Conservation (phyloP, 1,139 yeast genomes). For the Geotrichum europaeum region DNA sequence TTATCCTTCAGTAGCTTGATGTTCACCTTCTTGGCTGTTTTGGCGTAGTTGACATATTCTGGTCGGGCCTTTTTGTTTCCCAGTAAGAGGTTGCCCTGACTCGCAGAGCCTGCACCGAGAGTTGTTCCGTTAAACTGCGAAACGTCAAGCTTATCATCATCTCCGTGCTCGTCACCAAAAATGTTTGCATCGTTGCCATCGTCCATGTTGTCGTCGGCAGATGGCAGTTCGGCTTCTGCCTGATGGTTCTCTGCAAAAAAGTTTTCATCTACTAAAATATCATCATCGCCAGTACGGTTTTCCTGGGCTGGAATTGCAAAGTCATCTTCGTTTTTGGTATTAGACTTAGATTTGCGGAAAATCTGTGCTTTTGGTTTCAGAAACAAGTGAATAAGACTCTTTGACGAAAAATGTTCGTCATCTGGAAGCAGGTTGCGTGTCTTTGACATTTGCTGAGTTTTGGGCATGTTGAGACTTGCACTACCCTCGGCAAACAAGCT, state of each 20-base stretch:
- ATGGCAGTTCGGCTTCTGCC: slow-evolving; percentile 24
- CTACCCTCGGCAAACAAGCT: slow-evolving; percentile 48
- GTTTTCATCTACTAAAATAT: slow-evolving; percentile 47
- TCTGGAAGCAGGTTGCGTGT: slow-evolving; percentile 56
- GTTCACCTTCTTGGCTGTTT: slow-evolving; percentile 80
- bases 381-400: slow-evolving; percentile 60
- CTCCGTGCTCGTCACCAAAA: slow-evolving; percentile 36
- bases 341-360: slow-evolving; percentile 20
- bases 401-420: slow-evolving; percentile 68
- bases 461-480: slow-evolving; percentile 40
- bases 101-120: neutral
- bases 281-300: slow-evolving; percentile 20
- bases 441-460: slow-evolving; percentile 39
- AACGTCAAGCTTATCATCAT: slow-evolving; percentile 12
- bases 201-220: slow-evolving; percentile 18
- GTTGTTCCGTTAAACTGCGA: slow-evolving; percentile 19
- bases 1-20: slow-evolving; percentile 74
- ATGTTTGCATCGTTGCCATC: slow-evolving; percentile 39
- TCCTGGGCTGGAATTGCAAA: slow-evolving; percentile 3
- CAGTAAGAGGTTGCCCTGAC: neutral
- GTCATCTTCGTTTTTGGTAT: slow-evolving; percentile 3
- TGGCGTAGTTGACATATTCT: slow-evolving; percentile 66
- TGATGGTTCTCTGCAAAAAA: slow-evolving; percentile 57
- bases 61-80: slow-evolving; percentile 37
- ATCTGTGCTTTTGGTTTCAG: slow-evolving; percentile 50